Conservation (phyloP, 441 rosid genomes). For the Caryocar brasiliense region DNA sequence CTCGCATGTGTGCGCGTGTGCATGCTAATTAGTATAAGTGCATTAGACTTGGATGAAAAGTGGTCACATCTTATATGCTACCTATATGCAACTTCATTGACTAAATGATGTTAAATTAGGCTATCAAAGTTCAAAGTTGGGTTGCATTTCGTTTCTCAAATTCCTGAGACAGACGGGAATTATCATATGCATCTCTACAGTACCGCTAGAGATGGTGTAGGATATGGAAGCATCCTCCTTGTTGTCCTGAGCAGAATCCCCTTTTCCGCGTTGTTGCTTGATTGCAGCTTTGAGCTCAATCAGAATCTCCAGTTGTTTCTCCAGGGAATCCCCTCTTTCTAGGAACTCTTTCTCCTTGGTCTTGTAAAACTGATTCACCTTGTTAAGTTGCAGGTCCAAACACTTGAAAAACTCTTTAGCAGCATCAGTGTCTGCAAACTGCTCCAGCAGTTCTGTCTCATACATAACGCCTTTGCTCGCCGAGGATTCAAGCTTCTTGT, state of each 20-base stretch:
- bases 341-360: conserved; percentile 78
- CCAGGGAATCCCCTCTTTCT: conserved; percentile 79
- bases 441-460: conserved; percentile 81
- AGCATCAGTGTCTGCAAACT: conserved; percentile 63
- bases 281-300: conserved; percentile 52
- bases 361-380: conserved; percentile 79
- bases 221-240: conserved; percentile 70
- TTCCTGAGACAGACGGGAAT: background rate
- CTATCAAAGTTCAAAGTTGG: background rate
- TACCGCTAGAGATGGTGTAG: conserved; percentile 72
- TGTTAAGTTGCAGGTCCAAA: conserved; percentile 75
- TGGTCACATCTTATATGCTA: too few species aligned
- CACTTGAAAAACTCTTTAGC: conserved; percentile 69
- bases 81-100: too few species aligned
- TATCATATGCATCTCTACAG: background rate
- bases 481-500: conserved; percentile 65
- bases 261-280: conserved; percentile 37
- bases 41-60: too few species aligned
- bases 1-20: too few species aligned
- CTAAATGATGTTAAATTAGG: background rate
- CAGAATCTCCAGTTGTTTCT: conserved; percentile 82
- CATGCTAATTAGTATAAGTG: too few species aligned
- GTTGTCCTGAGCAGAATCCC: conserved; percentile 34
- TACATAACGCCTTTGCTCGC: conserved; percentile 60
- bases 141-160: background rate